Evolutionary conservation across 768 basidiomycete genomes (phyloP).

Genomic region (Pleurotus ostreatus): DNA sequence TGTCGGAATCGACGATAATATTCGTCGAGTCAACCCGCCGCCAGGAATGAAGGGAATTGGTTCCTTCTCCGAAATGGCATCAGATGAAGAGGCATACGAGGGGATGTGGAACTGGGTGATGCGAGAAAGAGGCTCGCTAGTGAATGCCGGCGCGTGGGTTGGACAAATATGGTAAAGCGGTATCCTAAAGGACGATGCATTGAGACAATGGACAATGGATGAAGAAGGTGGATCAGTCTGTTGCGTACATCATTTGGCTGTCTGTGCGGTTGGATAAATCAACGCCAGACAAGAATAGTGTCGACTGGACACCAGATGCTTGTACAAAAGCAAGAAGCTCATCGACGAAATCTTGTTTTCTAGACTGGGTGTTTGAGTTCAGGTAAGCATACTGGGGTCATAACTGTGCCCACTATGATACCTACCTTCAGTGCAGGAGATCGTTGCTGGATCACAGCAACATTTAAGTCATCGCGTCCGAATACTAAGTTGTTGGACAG

Average conservation of each 20-base stretch:
- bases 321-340: constrained; percentile 55
- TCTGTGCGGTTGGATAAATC: constrained; percentile 73
- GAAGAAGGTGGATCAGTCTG: neutral
- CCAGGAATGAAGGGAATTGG: constrained; percentile 73
- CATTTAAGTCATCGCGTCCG: constrained; percentile 40
- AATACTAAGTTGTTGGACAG: constrained; percentile 47
- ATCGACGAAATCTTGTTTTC: constrained; percentile 64
- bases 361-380: constrained; percentile 35
- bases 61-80: constrained; percentile 18
- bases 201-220: too few species aligned
- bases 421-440: constrained; percentile 76
- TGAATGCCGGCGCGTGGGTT: constrained; percentile 38
- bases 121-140: constrained; percentile 36
- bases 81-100: constrained; percentile 45
- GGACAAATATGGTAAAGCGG: constrained; percentile 60
- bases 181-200: constrained; percentile 36
- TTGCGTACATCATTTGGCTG: constrained; percentile 68
- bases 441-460: constrained; percentile 74
- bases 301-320: constrained; percentile 41
- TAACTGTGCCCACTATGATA: neutral
- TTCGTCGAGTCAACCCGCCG: constrained; percentile 66
- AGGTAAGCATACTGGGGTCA: neutral
- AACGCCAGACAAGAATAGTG: constrained; percentile 71
- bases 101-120: constrained; percentile 48
- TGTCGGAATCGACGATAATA: constrained; percentile 54